Evolutionary conservation across 176 grass and related monocot genomes (phyloP), one percentile per base, ranked within the genome.

Genomic region (Aegilops bicornis): DNA sequence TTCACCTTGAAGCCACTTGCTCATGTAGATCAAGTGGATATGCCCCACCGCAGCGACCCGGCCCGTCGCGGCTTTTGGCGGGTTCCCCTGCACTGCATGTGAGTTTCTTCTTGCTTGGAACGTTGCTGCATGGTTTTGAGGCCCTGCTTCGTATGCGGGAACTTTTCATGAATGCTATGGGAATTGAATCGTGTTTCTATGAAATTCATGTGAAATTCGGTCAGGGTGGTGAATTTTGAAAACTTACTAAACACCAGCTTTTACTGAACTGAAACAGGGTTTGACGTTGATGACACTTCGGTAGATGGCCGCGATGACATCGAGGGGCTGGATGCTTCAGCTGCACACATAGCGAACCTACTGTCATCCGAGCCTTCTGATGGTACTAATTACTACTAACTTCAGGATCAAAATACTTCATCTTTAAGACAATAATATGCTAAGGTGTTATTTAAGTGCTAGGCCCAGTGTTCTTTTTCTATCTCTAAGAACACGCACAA

Each of bases 71-170:
- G 94, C 88, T 89, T 92, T 94, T n/a, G 96, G 96, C 65, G 96
- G 96, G 67, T 94, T 98, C 85, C 88, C 96, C 17, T 98, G 93
- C 86, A 96, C 92, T 88, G 91, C 93, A 84, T 98, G 96, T 98
- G 83, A 89, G 88, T 84, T 61, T 78, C 39, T 84, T 73, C 52
- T 64, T 70, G 20, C 59, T 60, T 60, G 33, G 42, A 77, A 65
- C 8, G 29, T 60, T 35, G 6, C n/a, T 40, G 39, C 33, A n/a
- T 12, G 20, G 19, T 70, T 37, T 70, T n/a, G 32, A 5, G 8
- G 67, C 33, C 32, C 19, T 20, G 17, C 33, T 69, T 69, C 3
- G 67, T 10, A 69, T 14, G 6, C 48, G 43, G 73, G 24, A 76
- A 19, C 43, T 52, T 76, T 30, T 43, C 24, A 27, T 76, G 73